phyloP scores from a whole-genome alignment of 2,329 filamentous ascomycete genomes.

The Diaporthe sp. region DNA sequence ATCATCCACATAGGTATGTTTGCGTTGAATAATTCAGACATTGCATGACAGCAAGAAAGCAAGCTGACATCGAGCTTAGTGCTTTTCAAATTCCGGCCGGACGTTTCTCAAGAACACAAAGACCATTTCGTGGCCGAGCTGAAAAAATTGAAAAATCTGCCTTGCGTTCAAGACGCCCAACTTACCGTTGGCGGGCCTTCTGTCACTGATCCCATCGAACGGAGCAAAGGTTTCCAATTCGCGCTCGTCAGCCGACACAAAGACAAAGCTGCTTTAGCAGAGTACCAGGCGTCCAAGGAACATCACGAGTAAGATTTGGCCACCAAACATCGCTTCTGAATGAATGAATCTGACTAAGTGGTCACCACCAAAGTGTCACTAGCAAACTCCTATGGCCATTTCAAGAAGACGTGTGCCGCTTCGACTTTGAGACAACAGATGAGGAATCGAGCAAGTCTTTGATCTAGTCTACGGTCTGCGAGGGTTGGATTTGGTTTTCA shows the following conservation, averaged over 20 bases:
- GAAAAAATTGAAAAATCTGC: constrained; percentile 60
- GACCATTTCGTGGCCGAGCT: constrained; percentile 60
- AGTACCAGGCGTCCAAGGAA: constrained; percentile 65
- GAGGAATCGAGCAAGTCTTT: constrained; percentile 50
- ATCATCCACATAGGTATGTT: constrained; percentile 15
- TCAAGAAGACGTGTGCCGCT: constrained; percentile 64
- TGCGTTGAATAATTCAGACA: too few relatives aligned
- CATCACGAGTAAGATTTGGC: constrained; percentile 58
- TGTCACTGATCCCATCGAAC: constrained; percentile 63
- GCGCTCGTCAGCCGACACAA: constrained; percentile 65
- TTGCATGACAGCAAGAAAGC: too few relatives aligned
- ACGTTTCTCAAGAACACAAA: constrained; percentile 56
- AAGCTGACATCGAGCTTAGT: constrained; percentile 50
- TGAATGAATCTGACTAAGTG: background rate
- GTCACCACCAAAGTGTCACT: constrained; percentile 56
- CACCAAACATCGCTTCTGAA: background rate
- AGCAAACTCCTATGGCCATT: constrained; percentile 64
- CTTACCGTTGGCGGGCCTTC: constrained; percentile 66
- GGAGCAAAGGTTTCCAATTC: constrained; percentile 66
- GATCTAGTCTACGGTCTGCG: constrained; percentile 3
- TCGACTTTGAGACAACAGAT: constrained; percentile 65
- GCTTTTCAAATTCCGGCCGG: constrained; percentile 61
- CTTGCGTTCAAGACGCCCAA: constrained; percentile 61
- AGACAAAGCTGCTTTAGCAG: constrained; percentile 57
- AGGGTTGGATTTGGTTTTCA: background rate